Conservation (phyloP, 192 early-diverging fungal species). For the Coemansia sp. region DNA sequence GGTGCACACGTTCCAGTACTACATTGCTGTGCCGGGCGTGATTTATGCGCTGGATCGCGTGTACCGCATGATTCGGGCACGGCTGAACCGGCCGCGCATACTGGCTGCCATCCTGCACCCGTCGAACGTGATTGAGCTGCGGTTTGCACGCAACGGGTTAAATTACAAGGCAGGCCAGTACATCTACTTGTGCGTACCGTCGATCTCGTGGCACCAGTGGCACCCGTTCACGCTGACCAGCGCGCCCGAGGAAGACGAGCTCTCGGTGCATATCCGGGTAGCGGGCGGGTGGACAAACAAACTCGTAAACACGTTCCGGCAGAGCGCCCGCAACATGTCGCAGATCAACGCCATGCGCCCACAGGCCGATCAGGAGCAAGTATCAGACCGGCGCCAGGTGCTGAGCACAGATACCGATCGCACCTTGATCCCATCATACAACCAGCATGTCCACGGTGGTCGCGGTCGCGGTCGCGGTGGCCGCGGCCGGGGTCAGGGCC, state of each 20-base stretch:
- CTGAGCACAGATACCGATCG: constrained; percentile 4
- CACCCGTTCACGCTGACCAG: constrained; percentile 84
- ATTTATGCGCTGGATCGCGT: constrained; percentile 69
- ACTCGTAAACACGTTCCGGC: constrained; percentile 41
- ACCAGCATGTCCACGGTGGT: neutral
- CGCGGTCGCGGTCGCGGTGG: neutral
- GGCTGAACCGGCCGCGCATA: constrained; percentile 60
- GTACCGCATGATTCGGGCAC: constrained; percentile 62
- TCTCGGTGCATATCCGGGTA: constrained; percentile 72
- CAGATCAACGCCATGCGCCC: neutral
- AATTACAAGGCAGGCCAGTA: constrained; percentile 69
- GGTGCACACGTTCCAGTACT: constrained; percentile 73
- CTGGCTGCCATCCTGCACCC: constrained; percentile 81
- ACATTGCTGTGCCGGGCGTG: constrained; percentile 58
- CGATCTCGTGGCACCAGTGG: constrained; percentile 68
- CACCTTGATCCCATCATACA: constrained; percentile 8
- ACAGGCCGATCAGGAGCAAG: neutral
- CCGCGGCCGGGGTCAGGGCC: neutral
- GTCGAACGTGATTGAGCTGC: constrained; percentile 75
- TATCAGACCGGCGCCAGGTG: neutral
- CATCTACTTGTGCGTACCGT: constrained; percentile 69
- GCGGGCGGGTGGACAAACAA: constrained; percentile 70
- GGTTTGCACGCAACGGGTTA: constrained; percentile 63
- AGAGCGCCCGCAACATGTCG: neutral
- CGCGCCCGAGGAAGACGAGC: constrained; percentile 72